Conservation (phyloP, 2,329 filamentous ascomycete species). For the Pestalotiopsis sp. region DNA sequence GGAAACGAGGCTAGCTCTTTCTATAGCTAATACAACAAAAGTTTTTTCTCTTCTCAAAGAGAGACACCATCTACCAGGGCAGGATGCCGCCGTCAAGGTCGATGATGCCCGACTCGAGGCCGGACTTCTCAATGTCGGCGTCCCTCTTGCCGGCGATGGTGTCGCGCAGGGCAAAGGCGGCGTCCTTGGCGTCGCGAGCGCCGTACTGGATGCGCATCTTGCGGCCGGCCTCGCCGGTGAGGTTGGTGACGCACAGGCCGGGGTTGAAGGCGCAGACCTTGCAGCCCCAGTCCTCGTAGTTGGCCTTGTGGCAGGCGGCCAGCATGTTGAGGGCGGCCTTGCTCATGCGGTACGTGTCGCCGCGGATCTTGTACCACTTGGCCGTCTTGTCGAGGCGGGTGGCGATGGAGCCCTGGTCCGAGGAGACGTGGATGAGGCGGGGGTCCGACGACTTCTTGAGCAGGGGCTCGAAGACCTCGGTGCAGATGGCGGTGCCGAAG, state of each 20-base stretch:
- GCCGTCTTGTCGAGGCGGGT: conserved; percentile 23
- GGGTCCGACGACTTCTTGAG: conserved; percentile 29
- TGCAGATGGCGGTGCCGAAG: conserved; percentile 29
- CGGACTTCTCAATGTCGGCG: conserved; percentile 24
- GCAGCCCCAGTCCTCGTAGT: conserved; percentile 29
- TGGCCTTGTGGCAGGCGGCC: conserved; percentile 27
- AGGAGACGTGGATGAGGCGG: conserved; percentile 35
- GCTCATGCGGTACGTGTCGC: conserved; percentile 33
- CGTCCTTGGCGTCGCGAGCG: conserved; percentile 27
- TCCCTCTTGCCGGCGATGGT: conserved; percentile 31
- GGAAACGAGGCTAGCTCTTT: neutral
- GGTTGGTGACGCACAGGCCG: conserved; percentile 33
- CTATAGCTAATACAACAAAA: neutral
- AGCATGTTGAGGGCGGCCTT: conserved; percentile 40
- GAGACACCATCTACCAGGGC: conserved; percentile 18
- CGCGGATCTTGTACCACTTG: conserved; percentile 15
- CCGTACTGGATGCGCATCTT: conserved; percentile 26
- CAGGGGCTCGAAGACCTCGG: conserved; percentile 32
- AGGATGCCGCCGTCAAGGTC: conserved; percentile 22
- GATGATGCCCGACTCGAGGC: conserved; percentile 13
- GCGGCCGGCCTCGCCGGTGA: conserved; percentile 29
- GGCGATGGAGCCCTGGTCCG: conserved; percentile 32
- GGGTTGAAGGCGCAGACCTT: conserved; percentile 35
- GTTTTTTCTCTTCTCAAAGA: neutral
- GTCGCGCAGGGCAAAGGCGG: conserved; percentile 25